Evolutionary conservation across 148 eudicot species (phyloP).

Genomic region (Pharnaceum exiguum): DNA sequence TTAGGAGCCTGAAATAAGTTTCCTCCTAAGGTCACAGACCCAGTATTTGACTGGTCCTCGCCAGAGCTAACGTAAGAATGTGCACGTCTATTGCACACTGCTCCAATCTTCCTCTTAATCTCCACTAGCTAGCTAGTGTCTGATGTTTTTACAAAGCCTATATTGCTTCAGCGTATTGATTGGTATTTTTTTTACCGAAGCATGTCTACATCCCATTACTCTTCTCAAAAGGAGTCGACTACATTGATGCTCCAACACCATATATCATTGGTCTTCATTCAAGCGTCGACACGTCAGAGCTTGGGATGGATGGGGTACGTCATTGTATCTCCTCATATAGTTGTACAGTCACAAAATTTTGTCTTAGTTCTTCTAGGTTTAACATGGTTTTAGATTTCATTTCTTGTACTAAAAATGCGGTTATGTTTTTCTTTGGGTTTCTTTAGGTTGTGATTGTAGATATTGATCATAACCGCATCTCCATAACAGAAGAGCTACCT

Average conservation of each 20-base stretch:
- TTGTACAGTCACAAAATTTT: no score
- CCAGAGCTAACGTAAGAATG: no score
- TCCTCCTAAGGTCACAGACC: no score
- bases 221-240: conserved; percentile 28
- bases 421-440: not conserved
- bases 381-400: not conserved
- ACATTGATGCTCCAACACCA: conserved; percentile 29
- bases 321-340: not conserved
- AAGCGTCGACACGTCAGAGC: conserved; percentile 23
- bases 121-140: not conserved
- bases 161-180: not conserved
- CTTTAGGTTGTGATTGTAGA: conserved; percentile 21
- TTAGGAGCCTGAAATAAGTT: no score
- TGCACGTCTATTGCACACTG: no score
- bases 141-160: not conserved
- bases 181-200: conserved; percentile 4
- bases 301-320: conserved; percentile 28
- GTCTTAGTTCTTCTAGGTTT: no score
- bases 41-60: no score
- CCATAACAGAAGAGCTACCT: conserved; percentile 23
- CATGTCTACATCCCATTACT: conserved; percentile 27
- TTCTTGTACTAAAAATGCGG: not conserved
- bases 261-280: conserved; percentile 30
- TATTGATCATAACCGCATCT: conserved; percentile 24
- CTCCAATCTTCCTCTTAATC: no score